phyloP scores from a whole-genome alignment of 2,329 filamentous ascomycete species.

The Colletotrichum caudatum region DNA sequence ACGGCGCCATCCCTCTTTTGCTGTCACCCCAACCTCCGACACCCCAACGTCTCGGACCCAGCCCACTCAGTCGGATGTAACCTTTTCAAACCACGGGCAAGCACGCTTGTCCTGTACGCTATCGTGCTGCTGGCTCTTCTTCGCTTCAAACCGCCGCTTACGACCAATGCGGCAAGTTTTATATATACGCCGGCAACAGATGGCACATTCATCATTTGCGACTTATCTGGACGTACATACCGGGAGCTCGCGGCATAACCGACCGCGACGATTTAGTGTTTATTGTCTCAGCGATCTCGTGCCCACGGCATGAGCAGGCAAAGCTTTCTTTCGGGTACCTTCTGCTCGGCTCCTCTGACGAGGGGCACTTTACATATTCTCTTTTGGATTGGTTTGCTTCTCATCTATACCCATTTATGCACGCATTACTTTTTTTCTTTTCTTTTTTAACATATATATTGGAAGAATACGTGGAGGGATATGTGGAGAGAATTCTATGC shows the following conservation, averaged over 20 bases:
- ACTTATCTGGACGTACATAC: constrained; percentile 34
- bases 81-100: constrained; percentile 12
- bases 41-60: constrained; percentile 49
- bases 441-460: constrained; percentile 16
- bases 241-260: constrained; percentile 5
- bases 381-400: constrained; percentile 39
- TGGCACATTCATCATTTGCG: constrained; percentile 28
- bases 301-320: constrained; percentile 25
- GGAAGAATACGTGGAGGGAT: constrained; percentile 5
- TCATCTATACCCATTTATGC: constrained; percentile 44
- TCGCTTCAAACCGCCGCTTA: constrained; percentile 37
- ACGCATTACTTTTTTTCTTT: constrained; percentile 39
- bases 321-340: constrained; percentile 34
- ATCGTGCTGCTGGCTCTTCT: constrained; percentile 39
- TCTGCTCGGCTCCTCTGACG: constrained; percentile 18
- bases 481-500: constrained; percentile 30
- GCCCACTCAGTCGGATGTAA: constrained; percentile 25
- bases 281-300: constrained; percentile 40
- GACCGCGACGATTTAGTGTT: constrained; percentile 40
- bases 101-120: constrained; percentile 28
- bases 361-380: constrained; percentile 20
- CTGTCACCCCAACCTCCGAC: constrained; percentile 45
- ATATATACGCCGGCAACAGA: constrained; percentile 35
- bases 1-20: constrained; percentile 26
- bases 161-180: constrained; percentile 32